Evolutionary conservation across 2,329 filamentous ascomycete species (phyloP).

Genomic region (Sclerotinia trifoliorum): DNA sequence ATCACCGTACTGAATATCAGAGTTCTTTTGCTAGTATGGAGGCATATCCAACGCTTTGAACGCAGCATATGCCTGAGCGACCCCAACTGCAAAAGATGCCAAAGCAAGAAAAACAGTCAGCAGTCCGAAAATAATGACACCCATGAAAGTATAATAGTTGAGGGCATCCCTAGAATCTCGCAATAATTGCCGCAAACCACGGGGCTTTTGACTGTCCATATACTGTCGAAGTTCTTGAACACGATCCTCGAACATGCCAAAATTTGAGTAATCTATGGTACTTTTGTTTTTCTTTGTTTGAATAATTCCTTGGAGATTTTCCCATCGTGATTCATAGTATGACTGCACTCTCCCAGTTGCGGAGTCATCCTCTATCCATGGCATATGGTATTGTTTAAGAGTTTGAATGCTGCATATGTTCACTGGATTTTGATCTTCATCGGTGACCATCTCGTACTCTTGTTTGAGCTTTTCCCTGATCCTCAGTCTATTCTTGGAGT

Average conservation of each 20-base stretch:
- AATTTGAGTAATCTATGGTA: not conserved
- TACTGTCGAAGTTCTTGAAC: not conserved
- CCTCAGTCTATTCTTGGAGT: not conserved
- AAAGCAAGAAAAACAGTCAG: not conserved
- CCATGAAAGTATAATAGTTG: slow-evolving; percentile 5
- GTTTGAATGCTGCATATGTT: not conserved
- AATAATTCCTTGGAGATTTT: not conserved
- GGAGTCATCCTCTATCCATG: slow-evolving; percentile 4
- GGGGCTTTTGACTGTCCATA: not conserved
- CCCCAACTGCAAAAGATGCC: not conserved
- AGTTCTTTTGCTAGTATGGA: not conserved
- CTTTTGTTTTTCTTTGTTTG: slow-evolving; percentile 2
- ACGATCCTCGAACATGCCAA: slow-evolving; percentile 2
- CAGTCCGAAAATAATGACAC: not conserved
- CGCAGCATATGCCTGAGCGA: not conserved
- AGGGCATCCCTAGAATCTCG: slow-evolving; percentile 7
- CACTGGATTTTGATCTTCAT: not conserved
- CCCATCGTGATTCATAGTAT: not conserved
- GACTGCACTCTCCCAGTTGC: not conserved
- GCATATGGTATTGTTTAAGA: slow-evolving; percentile 7
- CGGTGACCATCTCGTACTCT: not conserved
- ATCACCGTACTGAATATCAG: not conserved
- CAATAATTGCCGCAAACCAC: not conserved
- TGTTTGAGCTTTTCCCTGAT: slow-evolving; percentile 9
- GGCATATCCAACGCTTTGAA: slow-evolving; percentile 5